These are phyloP conservation scores for Suhomyces sp. DNA, from an alignment of 805 yeast genomes.

Conservation along the genomic window DNA sequence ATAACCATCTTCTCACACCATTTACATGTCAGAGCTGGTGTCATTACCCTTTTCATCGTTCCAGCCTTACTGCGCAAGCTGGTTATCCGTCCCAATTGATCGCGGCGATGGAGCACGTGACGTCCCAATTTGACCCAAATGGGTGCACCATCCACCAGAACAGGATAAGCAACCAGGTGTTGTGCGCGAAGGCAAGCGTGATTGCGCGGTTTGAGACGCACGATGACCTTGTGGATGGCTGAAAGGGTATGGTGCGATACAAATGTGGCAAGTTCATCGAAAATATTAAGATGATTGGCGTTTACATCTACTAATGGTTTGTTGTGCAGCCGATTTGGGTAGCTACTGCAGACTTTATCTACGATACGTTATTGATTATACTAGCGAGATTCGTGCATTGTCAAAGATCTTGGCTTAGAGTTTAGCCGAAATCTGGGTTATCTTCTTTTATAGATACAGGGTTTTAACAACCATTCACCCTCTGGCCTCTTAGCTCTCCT, in stretches of 20 bases:
- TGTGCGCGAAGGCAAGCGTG: not conserved
- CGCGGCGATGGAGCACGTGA: not conserved
- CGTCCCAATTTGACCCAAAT: not conserved
- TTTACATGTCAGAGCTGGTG: not conserved
- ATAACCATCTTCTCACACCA: not conserved
- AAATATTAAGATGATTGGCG: not conserved
- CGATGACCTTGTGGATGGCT: not conserved
- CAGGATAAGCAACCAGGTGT: not conserved
- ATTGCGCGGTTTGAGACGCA: not conserved
- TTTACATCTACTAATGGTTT: not conserved
- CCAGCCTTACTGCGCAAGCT: not conserved
- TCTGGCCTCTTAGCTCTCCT: constrained; percentile 60
- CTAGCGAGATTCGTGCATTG: not conserved
- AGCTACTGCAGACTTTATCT: not conserved
- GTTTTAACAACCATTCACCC: constrained; percentile 88
- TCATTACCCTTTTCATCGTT: constrained; percentile 2
- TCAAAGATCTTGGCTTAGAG: not conserved
- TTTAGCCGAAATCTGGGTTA: constrained; percentile 20
- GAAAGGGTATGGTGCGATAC: not conserved
- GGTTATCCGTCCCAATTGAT: not conserved
- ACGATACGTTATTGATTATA: not conserved
- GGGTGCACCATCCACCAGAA: not conserved
- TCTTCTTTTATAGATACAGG: constrained; percentile 92
- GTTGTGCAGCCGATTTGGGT: not conserved
- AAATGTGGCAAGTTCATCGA: not conserved